Percentiles rank a stretch among this genome's conserved stretches.
Conservation (phyloP, 1,139 yeast genomes). For the Protomyces inundatus region DNA sequence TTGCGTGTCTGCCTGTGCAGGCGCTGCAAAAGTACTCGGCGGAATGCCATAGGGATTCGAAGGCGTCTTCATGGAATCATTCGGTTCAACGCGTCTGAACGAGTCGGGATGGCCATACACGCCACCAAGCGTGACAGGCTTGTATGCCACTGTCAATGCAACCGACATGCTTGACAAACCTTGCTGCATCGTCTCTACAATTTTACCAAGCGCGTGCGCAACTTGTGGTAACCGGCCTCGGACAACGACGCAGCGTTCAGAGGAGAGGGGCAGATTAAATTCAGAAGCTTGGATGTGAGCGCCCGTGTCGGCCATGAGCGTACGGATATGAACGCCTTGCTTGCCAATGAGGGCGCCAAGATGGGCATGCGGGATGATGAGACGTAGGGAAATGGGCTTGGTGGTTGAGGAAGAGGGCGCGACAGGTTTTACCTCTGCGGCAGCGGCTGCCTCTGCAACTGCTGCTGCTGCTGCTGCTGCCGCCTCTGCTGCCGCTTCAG, state of each 20-base stretch:
- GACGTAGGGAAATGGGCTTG: slow-evolving; percentile 51
- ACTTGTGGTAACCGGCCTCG: slow-evolving; percentile 83
- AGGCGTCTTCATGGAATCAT: slow-evolving; percentile 32
- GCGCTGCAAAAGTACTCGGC: slow-evolving; percentile 35
- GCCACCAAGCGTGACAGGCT: slow-evolving; percentile 32
- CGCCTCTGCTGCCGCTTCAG: slow-evolving; percentile 32
- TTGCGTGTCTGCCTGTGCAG: slow-evolving; percentile 32
- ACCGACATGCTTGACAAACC: slow-evolving; percentile 48
- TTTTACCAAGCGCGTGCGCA: slow-evolving; percentile 73
- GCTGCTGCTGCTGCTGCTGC: slow-evolving; percentile 43
- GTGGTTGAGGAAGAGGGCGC: slow-evolving; percentile 45
- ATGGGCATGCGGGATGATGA: slow-evolving; percentile 71
- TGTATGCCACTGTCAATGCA: slow-evolving; percentile 28
- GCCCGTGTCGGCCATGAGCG: slow-evolving; percentile 78
- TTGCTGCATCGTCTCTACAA: slow-evolving; percentile 61
- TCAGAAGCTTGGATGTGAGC: slow-evolving; percentile 76
- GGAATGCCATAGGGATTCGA: slow-evolving; percentile 33
- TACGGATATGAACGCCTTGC: slow-evolving; percentile 67
- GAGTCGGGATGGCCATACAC: slow-evolving; percentile 31
- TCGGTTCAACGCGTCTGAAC: slow-evolving; percentile 24
- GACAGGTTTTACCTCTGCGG: slow-evolving; percentile 28
- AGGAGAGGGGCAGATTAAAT: slow-evolving; percentile 66
- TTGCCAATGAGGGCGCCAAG: slow-evolving; percentile 83
- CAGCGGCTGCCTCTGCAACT: background rate
- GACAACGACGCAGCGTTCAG: slow-evolving; percentile 68